phyloP scores from a whole-genome alignment of 179 eudicot genomes.

The Heliamphora pulchella region DNA sequence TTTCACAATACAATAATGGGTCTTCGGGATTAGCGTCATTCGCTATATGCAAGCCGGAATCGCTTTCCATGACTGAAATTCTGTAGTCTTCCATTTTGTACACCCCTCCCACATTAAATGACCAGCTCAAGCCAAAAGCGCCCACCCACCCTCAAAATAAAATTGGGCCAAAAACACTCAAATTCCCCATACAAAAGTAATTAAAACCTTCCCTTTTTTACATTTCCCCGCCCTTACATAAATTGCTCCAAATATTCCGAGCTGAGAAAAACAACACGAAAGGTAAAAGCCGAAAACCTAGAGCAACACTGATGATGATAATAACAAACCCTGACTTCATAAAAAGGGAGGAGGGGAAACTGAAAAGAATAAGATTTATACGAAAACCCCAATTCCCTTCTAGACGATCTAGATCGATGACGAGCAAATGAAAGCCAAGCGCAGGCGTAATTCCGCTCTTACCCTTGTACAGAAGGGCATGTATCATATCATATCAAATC shows the following conservation, averaged over 20 bases:
- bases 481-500: not conserved
- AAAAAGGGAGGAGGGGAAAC: not conserved
- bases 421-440: not conserved
- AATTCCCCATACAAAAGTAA: not conserved
- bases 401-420: not conserved
- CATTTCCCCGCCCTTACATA: not conserved
- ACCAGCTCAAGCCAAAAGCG: constrained; percentile 10
- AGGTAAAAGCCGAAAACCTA: not conserved
- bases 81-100: constrained; percentile 33
- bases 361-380: not conserved
- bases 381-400: not conserved
- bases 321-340: not conserved
- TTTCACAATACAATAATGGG: constrained; percentile 33
- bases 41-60: constrained; percentile 24
- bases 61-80: constrained; percentile 27
- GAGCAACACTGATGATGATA: not conserved
- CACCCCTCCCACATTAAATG: not conserved
- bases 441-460: not conserved
- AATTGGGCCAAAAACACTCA: not conserved
- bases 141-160: not conserved
- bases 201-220: not conserved
- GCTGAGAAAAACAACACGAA: not conserved
- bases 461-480: not conserved
- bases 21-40: constrained; percentile 33
- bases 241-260: not conserved